Conservation (phyloP, 495 filamentous ascomycete genomes). For the Hypoxylon crocopeplum region DNA sequence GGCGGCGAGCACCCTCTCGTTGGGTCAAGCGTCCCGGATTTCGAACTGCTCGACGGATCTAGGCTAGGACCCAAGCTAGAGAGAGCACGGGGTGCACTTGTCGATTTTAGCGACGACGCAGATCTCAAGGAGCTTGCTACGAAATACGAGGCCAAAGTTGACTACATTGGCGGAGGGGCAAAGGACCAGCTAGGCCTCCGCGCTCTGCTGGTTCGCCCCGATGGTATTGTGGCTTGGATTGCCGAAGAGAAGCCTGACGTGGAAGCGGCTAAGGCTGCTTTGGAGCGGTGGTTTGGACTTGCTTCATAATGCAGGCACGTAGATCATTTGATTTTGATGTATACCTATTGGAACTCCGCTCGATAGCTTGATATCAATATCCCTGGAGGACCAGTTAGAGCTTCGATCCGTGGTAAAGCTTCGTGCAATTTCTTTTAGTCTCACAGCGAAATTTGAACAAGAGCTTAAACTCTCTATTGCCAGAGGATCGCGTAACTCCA, state of each 20-base stretch:
- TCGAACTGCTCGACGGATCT: constrained; percentile 37
- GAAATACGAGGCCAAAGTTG: constrained; percentile 22
- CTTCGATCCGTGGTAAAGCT: too few species aligned
- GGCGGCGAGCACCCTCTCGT: constrained; percentile 37
- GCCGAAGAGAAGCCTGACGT: constrained; percentile 18
- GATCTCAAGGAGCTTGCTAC: constrained; percentile 13
- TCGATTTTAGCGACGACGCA: constrained; percentile 30
- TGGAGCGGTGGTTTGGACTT: constrained; percentile 22
- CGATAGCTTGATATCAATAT: too few species aligned
- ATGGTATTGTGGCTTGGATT: constrained; percentile 46
- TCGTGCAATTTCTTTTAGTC: too few species aligned
- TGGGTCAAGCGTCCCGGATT: constrained; percentile 41
- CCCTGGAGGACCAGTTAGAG: too few species aligned
- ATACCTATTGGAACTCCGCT: too few species aligned
- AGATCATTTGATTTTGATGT: too few species aligned
- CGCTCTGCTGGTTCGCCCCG: constrained; percentile 42
- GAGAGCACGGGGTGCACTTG: constrained; percentile 26
- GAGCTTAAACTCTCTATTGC: too few species aligned
- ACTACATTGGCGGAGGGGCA: constrained; percentile 31
- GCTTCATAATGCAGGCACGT: too few species aligned
- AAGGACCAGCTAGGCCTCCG: constrained; percentile 35
- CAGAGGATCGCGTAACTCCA: too few species aligned
- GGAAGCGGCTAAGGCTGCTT: constrained; percentile 19
- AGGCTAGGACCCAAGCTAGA: constrained; percentile 36
- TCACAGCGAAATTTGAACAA: too few species aligned